These are phyloP conservation scores for Chrysanthemum seticuspe DNA, from an alignment of 129 eudicot species.

Conservation along the genomic window DNA sequence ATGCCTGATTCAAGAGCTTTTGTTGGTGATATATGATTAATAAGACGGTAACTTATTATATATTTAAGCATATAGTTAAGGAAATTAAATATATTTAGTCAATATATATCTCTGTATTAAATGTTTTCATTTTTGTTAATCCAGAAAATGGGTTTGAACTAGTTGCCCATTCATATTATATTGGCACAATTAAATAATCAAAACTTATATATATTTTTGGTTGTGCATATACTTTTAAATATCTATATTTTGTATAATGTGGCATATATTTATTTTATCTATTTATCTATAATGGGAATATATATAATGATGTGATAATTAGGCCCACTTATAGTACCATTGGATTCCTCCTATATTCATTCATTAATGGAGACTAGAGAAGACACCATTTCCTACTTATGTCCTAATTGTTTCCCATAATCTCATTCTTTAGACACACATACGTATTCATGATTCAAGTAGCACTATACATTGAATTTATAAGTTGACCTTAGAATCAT, in stretches of 20 bases:
- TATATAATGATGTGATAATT: conserved; percentile 34
- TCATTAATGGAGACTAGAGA: conserved; percentile 26
- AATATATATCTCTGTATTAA: conserved; percentile 19
- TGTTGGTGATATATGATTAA: conserved; percentile 15
- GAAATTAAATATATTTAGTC: conserved; percentile 10
- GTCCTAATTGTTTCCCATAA: conserved; percentile 32
- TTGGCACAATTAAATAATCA: conserved; percentile 1
- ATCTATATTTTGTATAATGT: not conserved
- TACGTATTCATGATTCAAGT: not conserved
- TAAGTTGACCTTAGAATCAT: no score
- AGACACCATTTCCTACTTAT: conserved; percentile 30
- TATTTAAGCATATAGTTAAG: not conserved
- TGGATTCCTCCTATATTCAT: conserved; percentile 39
- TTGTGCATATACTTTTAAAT: not conserved
- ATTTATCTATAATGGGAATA: conserved; percentile 11
- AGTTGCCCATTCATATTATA: conserved; percentile 12
- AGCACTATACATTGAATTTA: no score
- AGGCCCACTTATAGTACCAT: conserved; percentile 48
- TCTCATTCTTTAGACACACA: conserved; percentile 4
- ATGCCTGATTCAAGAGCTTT: conserved; percentile 20
- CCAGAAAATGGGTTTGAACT: conserved; percentile 14
- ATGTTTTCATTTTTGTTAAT: conserved; percentile 26
- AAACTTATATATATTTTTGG: not conserved
- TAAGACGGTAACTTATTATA: conserved; percentile 15
- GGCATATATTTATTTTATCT: no score